Base-by-base conservation (phyloP, 768 basidiomycete species). In the Thelephora ganbajun region DNA sequence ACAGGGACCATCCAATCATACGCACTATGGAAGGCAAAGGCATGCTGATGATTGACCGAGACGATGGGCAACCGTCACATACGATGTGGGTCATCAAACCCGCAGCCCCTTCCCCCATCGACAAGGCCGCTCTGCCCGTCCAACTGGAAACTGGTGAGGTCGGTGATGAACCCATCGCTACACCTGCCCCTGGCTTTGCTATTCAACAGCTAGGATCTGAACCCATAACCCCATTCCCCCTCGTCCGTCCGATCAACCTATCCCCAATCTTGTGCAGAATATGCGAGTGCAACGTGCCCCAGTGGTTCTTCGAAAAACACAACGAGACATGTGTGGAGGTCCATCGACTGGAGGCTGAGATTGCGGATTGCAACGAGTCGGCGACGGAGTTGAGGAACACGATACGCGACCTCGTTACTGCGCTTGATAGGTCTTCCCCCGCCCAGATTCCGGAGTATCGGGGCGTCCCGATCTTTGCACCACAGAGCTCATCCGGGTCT, bases 291-390 rank as follows among this genome's bases (percentile, higher is more conserved):
- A 82, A 86, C 55, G 86, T 98, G 49, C 93, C 94, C 2, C 87
- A 94, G 51, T 99, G 96, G 96, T 99, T 92, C 69, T 99, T 99
- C 62, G 96, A 98, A 69, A 98, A 97, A 69, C 96, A 99, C 69
- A 98, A 91, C 74, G 96, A 99, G 66, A 98, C 93, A 11, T 99
- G 96, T 57, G 89, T 80, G 54, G 94, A 97, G 66, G 83, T 87
- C 2, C 96, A 99, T 65, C 81, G 89, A 41, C 72, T 99, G 51
- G 96, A 99, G 64, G 91, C 92, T 14, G 93, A 96, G 63, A 92
- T 98, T 54, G 67, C 74, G 35, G 88, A 91, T 58, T 89, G 84
- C 69, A 96, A 98, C 66, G 96, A 99, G 62, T 83, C 83, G 19
- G 83, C 98, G 48, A 64, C 72, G 13, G 96, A 98, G 59, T 72